phyloP scores from a whole-genome alignment of 2,329 filamentous ascomycete genomes.

The Elsinoe arachidis region DNA sequence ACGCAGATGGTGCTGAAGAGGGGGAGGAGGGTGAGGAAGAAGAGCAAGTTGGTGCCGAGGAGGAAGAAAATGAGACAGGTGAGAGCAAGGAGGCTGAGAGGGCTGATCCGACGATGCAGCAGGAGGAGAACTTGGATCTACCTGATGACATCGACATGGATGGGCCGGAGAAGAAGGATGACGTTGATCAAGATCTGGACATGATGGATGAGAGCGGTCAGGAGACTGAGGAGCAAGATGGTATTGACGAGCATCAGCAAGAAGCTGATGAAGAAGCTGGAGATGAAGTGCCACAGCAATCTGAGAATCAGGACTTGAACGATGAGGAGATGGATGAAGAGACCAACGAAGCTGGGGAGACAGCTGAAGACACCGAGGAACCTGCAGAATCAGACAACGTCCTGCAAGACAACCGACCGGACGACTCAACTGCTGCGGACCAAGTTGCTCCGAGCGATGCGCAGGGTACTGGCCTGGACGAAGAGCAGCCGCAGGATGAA shows the following conservation, averaged over 20 bases:
- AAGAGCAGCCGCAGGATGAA: slow-evolving; percentile 54
- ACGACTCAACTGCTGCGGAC: slow-evolving; percentile 18
- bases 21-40: slow-evolving; percentile 46
- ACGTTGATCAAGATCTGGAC: slow-evolving; percentile 31
- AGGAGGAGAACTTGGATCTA: slow-evolving; percentile 72
- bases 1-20: slow-evolving; percentile 52
- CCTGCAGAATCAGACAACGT: slow-evolving; percentile 15
- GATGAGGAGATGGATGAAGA: slow-evolving; percentile 37
- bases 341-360: slow-evolving; percentile 34
- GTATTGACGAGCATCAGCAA: slow-evolving; percentile 19
- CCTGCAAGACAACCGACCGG: slow-evolving; percentile 19
- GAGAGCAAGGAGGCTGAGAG: slow-evolving; percentile 59
- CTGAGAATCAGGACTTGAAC: slow-evolving; percentile 27
- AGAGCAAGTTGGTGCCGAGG: slow-evolving; percentile 24
- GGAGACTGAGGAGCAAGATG: slow-evolving; percentile 19
- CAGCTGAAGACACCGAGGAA: slow-evolving; percentile 29
- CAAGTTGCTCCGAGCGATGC: slow-evolving; percentile 17
- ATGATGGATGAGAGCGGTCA: slow-evolving; percentile 19
- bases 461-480: slow-evolving; percentile 49
- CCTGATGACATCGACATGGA: slow-evolving; percentile 84
- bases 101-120: slow-evolving; percentile 66
- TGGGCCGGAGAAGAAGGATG: slow-evolving; percentile 48
- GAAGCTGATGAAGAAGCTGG: slow-evolving; percentile 41
- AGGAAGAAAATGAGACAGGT: slow-evolving; percentile 50
- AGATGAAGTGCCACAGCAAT: slow-evolving; percentile 26